Evolutionary conservation across 192 early-diverging fungal species (phyloP).

Genomic region (Backusella circina): DNA sequence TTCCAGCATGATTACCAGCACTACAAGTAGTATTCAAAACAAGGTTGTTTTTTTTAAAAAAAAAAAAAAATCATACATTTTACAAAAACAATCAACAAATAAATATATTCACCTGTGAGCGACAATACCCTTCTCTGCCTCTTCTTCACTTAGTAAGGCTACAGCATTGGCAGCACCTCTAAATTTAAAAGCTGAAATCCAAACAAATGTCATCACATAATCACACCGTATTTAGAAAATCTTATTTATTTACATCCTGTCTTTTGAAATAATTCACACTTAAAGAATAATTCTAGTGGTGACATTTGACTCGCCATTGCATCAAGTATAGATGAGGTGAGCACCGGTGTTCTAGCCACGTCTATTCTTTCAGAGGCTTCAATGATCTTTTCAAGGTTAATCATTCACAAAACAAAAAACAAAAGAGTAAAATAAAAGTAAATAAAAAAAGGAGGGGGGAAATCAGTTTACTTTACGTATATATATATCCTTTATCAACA

Average conservation of each 20-base stretch:
- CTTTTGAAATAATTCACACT: conserved; percentile 53
- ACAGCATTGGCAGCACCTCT: conserved; percentile 56
- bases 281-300: conserved; percentile 43
- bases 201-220: background rate
- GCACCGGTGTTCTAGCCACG: conserved; percentile 42
- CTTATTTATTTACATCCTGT: conserved; percentile 28
- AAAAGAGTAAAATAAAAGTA: background rate
- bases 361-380: conserved; percentile 39
- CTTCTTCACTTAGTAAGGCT: conserved; percentile 14
- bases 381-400: conserved; percentile 13
- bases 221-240: background rate
- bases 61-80: background rate
- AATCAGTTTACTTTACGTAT: background rate
- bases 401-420: background rate
- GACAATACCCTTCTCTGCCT: conserved; percentile 36
- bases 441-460: background rate
- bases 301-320: background rate
- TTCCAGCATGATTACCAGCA: conserved; percentile 52
- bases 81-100: background rate
- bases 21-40: background rate
- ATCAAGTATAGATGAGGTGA: conserved; percentile 38
- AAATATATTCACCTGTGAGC: conserved; percentile 44
- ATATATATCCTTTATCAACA: background rate
- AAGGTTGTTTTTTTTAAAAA: too few relatives aligned
- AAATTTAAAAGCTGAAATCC: conserved; percentile 47